Percentiles rank a stretch among this genome's conserved stretches.
phyloP scores from a whole-genome alignment of 2,329 filamentous ascomycete genomes.

The Aspergillus tanneri region DNA sequence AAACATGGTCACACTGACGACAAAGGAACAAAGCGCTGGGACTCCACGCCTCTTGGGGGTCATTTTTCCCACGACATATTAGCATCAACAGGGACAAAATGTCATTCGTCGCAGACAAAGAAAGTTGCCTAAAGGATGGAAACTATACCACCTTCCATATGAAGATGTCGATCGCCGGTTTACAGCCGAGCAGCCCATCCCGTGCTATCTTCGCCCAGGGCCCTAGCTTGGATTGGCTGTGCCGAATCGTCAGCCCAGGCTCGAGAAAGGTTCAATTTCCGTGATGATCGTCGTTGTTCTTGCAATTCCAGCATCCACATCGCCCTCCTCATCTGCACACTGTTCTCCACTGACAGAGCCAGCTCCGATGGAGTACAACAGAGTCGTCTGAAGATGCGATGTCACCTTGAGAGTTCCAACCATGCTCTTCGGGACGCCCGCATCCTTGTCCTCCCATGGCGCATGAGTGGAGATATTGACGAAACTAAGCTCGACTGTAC shows the following conservation, averaged over 20 bases:
- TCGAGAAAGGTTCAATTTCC: slow-evolving; percentile 2
- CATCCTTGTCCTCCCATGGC: slow-evolving; percentile 8
- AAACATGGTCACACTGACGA: neutral
- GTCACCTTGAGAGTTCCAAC: slow-evolving; percentile 24
- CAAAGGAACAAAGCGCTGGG: slow-evolving; percentile 6
- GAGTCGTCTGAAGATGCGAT: slow-evolving; percentile 23
- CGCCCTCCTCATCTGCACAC: slow-evolving; percentile 8
- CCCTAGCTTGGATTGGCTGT: neutral
- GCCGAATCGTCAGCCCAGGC: neutral
- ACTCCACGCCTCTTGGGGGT: slow-evolving; percentile 12
- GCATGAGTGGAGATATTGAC: neutral
- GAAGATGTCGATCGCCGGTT: neutral
- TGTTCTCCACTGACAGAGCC: slow-evolving; percentile 12
- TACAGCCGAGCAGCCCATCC: neutral
- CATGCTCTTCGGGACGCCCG: slow-evolving; percentile 10
- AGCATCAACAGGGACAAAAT: slow-evolving; percentile 3
- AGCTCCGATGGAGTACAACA: slow-evolving; percentile 20
- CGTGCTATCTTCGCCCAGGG: neutral
- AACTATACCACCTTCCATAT: slow-evolving; percentile 17
- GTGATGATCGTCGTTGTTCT: slow-evolving; percentile 4
- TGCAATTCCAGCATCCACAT: neutral
- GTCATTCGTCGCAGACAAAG: neutral
- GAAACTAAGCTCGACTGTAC: neutral
- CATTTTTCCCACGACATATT: slow-evolving; percentile 11
- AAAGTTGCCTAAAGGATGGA: slow-evolving; percentile 2